Conservation (phyloP, 106 monocot genomes). For the Dendrobium officinale region DNA sequence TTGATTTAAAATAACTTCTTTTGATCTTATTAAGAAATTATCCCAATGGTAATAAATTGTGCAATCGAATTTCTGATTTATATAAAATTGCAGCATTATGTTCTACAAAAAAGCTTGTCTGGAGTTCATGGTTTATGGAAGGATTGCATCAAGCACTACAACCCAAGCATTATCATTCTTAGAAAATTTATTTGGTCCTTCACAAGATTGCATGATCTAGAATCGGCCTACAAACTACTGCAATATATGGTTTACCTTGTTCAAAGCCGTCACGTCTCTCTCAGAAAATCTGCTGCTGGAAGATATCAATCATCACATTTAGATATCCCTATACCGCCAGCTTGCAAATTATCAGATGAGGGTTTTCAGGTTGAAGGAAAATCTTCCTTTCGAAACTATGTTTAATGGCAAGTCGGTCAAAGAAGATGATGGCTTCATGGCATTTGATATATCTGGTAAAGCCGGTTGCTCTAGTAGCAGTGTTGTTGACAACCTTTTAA, state of each 20-base stretch:
- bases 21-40: background rate
- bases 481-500: background rate
- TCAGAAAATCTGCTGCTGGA: constrained; percentile 31
- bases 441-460: background rate
- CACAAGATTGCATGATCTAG: constrained; percentile 36
- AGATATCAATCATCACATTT: constrained; percentile 37
- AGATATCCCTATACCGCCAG: constrained; percentile 64
- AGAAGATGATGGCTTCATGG: background rate
- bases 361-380: constrained; percentile 11
- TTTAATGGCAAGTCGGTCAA: background rate
- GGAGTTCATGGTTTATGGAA: constrained; percentile 54
- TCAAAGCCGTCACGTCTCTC: constrained; percentile 10
- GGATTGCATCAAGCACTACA: constrained; percentile 54
- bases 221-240: constrained; percentile 42
- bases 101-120: constrained; percentile 46
- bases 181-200: constrained; percentile 55
- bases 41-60: background rate
- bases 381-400: background rate
- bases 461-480: constrained; percentile 2
- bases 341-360: constrained; percentile 15
- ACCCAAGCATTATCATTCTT: constrained; percentile 43
- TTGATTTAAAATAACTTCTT: background rate
- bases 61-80: background rate
- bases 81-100: constrained; percentile 47
- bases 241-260: constrained; percentile 43